These are phyloP conservation scores for Sporothrix curviconia DNA, from an alignment of 2,329 filamentous ascomycete genomes.

Conservation along the genomic window DNA sequence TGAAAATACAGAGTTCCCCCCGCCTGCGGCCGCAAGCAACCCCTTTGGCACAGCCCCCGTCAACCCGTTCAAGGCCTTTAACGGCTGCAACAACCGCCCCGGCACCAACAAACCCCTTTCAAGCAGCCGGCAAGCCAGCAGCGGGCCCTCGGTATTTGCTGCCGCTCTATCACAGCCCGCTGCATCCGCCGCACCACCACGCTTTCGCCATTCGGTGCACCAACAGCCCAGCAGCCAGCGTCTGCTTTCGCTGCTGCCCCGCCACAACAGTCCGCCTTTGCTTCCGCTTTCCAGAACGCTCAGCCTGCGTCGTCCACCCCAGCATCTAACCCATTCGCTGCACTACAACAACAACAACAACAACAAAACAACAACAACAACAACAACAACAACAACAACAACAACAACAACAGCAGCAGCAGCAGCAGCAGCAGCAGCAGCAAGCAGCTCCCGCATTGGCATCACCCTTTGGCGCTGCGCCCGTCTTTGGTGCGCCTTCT, in stretches of 20 bases:
- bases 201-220: not conserved
- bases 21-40: not conserved
- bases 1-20: constrained; percentile 1
- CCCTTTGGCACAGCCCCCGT: constrained; percentile 6
- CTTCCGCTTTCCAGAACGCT: not conserved
- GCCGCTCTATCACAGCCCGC: not conserved
- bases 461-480: not conserved
- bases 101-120: constrained; percentile 9
- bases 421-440: no score
- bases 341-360: not conserved
- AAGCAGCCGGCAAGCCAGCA: not conserved
- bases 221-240: not conserved
- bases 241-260: not conserved
- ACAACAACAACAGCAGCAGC: no score
- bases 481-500: not conserved
- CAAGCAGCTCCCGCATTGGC: not conserved
- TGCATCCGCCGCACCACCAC: not conserved
- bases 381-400: no score
- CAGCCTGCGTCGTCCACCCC: not conserved
- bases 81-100: not conserved
- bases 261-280: not conserved
- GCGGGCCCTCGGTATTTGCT: not conserved
- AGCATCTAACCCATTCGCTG: not conserved
- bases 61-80: constrained; percentile 2
- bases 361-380: no score